Conservation (phyloP, 2,329 filamentous ascomycete species). For the Aureobasidium leucospermi region DNA sequence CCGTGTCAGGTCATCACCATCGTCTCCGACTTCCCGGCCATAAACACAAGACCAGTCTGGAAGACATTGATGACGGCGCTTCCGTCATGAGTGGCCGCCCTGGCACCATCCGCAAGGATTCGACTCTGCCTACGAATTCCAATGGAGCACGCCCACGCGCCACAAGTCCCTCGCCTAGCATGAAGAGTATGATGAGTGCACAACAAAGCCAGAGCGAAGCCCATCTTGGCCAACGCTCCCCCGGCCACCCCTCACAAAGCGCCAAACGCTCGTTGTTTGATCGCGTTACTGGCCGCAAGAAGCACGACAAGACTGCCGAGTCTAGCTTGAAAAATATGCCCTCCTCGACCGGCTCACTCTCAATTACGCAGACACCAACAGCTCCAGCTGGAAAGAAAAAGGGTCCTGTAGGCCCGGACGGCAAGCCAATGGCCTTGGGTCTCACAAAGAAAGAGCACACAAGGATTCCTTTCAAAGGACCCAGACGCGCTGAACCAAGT, state of each 20-base stretch:
- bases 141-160: conserved; percentile 53
- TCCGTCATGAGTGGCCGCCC: conserved; percentile 10
- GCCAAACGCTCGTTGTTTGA: conserved; percentile 46
- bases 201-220: conserved; percentile 33
- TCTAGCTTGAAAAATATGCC: conserved; percentile 30
- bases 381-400: conserved; percentile 14
- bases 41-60: conserved; percentile 60
- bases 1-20: conserved; percentile 18
- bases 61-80: conserved; percentile 40
- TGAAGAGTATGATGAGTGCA: conserved; percentile 55
- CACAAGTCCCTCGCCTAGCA: conserved; percentile 66
- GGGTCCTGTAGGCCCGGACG: conserved; percentile 13
- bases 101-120: conserved; percentile 1
- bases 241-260: conserved; percentile 40
- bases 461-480: conserved; percentile 48
- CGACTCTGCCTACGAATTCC: conserved; percentile 18
- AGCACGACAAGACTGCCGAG: conserved; percentile 34
- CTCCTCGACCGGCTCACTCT: conserved; percentile 34
- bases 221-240: conserved; percentile 48
- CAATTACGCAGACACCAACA: conserved; percentile 19
- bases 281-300: conserved; percentile 45
- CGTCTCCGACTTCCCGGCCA: conserved; percentile 61
- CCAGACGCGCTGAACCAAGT: conserved; percentile 39
- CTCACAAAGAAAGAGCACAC: conserved; percentile 22
- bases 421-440: conserved; percentile 13